Evolutionary conservation across 2,329 filamentous ascomycete genomes (phyloP).

Genomic region (Ceratocystis ficicola): DNA sequence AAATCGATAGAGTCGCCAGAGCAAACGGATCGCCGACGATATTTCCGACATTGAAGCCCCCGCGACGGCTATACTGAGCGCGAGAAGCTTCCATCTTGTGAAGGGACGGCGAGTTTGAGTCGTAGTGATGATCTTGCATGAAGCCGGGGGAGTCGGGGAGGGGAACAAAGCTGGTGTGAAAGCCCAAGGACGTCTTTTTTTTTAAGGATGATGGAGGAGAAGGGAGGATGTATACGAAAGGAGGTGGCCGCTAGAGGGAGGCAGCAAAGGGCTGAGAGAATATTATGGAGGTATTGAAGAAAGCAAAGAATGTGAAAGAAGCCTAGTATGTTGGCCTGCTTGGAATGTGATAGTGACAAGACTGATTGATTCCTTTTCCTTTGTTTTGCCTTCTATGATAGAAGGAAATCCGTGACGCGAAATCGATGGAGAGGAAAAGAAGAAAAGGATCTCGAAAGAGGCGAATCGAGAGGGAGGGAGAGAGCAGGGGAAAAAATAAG

Average conservation of each 20-base stretch:
- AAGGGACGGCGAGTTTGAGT: constrained; percentile 59
- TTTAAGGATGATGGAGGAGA: neutral
- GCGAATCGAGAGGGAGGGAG: neutral
- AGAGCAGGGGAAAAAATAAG: constrained; percentile 2
- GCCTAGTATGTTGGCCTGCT: neutral
- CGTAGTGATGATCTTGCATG: constrained; percentile 62
- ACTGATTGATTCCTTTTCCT: neutral
- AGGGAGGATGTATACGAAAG: neutral
- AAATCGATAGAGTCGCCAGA: constrained; percentile 84
- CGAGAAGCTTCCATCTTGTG: constrained; percentile 67
- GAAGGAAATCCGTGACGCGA: neutral
- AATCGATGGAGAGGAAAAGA: neutral
- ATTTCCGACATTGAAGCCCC: constrained; percentile 66
- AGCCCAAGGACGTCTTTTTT: no score
- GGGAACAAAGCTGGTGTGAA: neutral
- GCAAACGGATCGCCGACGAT: constrained; percentile 95
- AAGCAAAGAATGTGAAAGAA: neutral
- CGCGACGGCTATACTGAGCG: constrained; percentile 42
- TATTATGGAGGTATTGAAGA: neutral
- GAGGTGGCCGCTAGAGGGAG: neutral
- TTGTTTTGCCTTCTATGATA: neutral
- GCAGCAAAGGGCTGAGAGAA: neutral
- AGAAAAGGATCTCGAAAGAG: neutral
- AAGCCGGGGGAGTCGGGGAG: neutral
- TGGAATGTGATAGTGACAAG: neutral